Percentiles rank a stretch among this genome's conserved stretches.
Conservation (phyloP, 1,284 basidiomycete genomes). For the Puccinia polysora region DNA sequence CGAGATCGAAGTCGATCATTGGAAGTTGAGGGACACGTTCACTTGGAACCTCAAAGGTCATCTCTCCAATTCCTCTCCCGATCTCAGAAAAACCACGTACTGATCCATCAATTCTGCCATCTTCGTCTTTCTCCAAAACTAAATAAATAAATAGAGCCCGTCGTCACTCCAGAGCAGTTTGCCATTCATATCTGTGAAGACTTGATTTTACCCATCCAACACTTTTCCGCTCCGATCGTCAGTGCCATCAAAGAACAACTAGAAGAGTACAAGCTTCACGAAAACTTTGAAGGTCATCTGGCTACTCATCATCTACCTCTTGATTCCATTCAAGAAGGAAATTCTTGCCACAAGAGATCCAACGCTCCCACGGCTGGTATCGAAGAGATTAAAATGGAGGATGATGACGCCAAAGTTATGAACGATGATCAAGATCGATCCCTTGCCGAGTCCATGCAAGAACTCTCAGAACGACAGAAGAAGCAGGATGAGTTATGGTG, state of each 20-base stretch:
- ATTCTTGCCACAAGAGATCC: background rate
- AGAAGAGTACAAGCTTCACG: constrained; percentile 60
- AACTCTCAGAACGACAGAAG: too few relatives aligned
- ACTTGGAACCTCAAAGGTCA: constrained; percentile 90
- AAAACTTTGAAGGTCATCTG: constrained; percentile 46
- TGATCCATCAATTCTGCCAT: background rate
- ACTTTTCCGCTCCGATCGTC: constrained; percentile 70
- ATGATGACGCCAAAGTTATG: background rate
- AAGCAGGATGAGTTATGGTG: constrained; percentile 45
- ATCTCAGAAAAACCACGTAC: background rate
- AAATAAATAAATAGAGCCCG: constrained; percentile 61
- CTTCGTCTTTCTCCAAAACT: constrained; percentile 5
- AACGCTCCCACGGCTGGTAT: background rate
- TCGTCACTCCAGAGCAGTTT: constrained; percentile 82
- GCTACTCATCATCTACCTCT: background rate
- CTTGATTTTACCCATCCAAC: constrained; percentile 66
- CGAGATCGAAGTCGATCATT: constrained; percentile 84
- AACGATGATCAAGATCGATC: constrained; percentile 14
- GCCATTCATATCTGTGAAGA: constrained; percentile 88
- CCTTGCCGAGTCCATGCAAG: constrained; percentile 28
- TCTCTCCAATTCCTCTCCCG: constrained; percentile 48
- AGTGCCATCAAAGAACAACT: constrained; percentile 82
- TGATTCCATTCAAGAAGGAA: background rate
- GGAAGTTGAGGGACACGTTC: constrained; percentile 90
- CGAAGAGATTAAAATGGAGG: constrained; percentile 7